A percentile compares a stretch with the other conserved stretches of the same genome.
Evolutionary conservation across 495 filamentous ascomycete species (phyloP).

Genomic region (Recurvomyces mirabilis): DNA sequence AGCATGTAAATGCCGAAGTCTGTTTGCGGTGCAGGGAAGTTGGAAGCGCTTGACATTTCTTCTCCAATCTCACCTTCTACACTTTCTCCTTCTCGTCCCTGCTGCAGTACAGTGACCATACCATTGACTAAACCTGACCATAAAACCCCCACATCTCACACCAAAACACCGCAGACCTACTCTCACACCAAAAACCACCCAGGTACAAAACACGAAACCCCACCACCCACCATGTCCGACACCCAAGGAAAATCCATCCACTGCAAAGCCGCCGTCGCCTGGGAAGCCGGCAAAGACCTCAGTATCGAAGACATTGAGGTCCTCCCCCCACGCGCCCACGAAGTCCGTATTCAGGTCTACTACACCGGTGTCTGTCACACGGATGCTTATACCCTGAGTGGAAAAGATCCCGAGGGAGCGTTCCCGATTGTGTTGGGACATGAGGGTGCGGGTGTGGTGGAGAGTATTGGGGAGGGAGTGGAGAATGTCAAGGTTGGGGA

Average conservation of each 20-base stretch:
- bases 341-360: conserved; percentile 91
- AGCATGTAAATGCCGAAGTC: too few species aligned
- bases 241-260: conserved; percentile 22
- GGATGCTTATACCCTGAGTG: conserved; percentile 96
- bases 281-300: conserved; percentile 85
- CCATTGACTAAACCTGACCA: too few species aligned
- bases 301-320: conserved; percentile 89
- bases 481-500: conserved; percentile 86
- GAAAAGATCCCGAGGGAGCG: conserved; percentile 95
- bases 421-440: conserved; percentile 95
- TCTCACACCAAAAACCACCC: too few species aligned
- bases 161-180: neutral
- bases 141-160: neutral
- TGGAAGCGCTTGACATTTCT: too few species aligned
- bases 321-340: conserved; percentile 77
- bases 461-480: conserved; percentile 92
- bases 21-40: too few species aligned
- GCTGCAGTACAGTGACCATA: too few species aligned
- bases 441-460: conserved; percentile 93
- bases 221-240: conserved; percentile 3
- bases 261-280: conserved; percentile 79
- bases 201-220: too few species aligned
- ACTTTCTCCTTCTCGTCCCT: too few species aligned
- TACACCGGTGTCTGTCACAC: conserved; percentile 99
- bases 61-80: too few species aligned